These are phyloP conservation scores for Protomyces pachydermus DNA, from an alignment of 1,139 yeast species.

Conservation along the genomic window DNA sequence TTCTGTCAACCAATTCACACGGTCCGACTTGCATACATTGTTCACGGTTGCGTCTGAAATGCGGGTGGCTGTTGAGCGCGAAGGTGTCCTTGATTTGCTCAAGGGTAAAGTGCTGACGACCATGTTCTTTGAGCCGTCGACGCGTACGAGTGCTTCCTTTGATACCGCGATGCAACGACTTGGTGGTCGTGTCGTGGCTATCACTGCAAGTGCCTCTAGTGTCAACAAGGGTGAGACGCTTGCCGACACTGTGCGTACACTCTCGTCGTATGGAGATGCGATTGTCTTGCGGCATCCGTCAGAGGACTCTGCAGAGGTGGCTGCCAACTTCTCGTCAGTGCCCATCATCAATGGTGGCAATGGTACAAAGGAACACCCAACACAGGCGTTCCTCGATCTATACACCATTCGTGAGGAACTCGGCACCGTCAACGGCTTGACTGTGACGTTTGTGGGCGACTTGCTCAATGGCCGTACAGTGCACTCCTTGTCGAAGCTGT, in stretches of 20 bases:
- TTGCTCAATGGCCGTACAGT: slow-evolving; percentile 97
- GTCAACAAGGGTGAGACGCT: slow-evolving; percentile 97
- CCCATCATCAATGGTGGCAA: slow-evolving; percentile 94
- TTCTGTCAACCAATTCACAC: slow-evolving; percentile 78
- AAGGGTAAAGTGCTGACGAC: slow-evolving; percentile 89
- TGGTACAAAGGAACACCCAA: slow-evolving; percentile 57
- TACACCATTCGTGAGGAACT: slow-evolving; percentile 98
- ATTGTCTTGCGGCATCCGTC: slow-evolving; percentile 95
- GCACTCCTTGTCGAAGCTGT: slow-evolving; percentile 86
- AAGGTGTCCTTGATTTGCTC: slow-evolving; percentile 85
- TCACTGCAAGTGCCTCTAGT: slow-evolving; percentile 77
- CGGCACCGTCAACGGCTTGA: slow-evolving; percentile 96
- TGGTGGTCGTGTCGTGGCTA: slow-evolving; percentile 94
- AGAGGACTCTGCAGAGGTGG: slow-evolving; percentile 85
- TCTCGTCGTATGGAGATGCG: slow-evolving; percentile 95
- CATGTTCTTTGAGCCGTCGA: slow-evolving; percentile 96
- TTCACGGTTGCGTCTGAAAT: slow-evolving; percentile 97
- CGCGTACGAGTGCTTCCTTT: slow-evolving; percentile 92
- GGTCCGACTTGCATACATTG: slow-evolving; percentile 83
- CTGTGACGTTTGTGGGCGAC: slow-evolving; percentile 98
- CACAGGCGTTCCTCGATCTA: slow-evolving; percentile 94
- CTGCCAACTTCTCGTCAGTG: slow-evolving; percentile 93
- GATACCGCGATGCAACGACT: slow-evolving; percentile 99
- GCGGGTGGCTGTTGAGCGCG: slow-evolving; percentile 94
- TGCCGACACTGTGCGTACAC: slow-evolving; percentile 91